These are phyloP conservation scores for Marasmius oreades DNA, from an alignment of 1,284 basidiomycete genomes.

Conservation along the genomic window DNA sequence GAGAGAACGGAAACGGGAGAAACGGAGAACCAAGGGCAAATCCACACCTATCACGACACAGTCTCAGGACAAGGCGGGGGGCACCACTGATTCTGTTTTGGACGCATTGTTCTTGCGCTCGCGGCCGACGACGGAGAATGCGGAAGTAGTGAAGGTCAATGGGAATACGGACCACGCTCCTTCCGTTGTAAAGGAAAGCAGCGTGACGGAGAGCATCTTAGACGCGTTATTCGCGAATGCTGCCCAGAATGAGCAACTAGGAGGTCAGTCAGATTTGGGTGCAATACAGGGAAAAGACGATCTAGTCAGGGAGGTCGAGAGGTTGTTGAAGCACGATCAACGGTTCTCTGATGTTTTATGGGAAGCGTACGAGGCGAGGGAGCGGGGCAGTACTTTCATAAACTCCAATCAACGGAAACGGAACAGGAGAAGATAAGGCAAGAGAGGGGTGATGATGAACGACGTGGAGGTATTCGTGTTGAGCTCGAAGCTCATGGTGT, in stretches of 20 bases:
- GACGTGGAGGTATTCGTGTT: not conserved
- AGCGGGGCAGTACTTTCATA: not conserved
- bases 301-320: not conserved
- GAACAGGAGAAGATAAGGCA: not conserved
- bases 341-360: not conserved
- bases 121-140: not conserved
- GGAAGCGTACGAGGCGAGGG: not conserved
- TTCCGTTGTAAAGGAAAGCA: not conserved
- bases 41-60: not conserved
- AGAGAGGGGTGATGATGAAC: not conserved
- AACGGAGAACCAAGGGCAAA: conserved; percentile 4
- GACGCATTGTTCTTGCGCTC: not conserved
- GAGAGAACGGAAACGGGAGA: conserved; percentile 6
- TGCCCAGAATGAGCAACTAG: not conserved
- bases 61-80: not conserved
- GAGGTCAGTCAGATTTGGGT: not conserved
- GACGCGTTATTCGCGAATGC: not conserved
- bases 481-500: not conserved
- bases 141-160: not conserved
- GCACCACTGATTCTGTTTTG: not conserved
- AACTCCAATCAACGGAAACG: not conserved
- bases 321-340: not conserved
- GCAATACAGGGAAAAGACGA: not conserved
- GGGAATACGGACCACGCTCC: not conserved
- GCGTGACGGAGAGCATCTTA: not conserved